Evolutionary conservation across 768 basidiomycete genomes (phyloP).

Genomic region (Hortiboletus campestris): DNA sequence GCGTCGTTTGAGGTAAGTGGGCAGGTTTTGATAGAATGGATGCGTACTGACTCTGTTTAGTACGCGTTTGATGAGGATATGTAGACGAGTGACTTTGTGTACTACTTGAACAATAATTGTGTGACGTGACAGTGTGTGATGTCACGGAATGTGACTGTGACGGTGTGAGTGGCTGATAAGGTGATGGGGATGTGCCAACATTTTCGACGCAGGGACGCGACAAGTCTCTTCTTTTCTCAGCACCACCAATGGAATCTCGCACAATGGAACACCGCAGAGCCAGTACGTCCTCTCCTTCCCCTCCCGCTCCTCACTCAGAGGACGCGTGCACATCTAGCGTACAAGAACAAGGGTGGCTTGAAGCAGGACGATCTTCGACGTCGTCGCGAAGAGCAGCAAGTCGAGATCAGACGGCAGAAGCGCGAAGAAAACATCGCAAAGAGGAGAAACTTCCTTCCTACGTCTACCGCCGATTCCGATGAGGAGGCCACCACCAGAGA

Average conservation of each 20-base stretch:
- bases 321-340: slow-evolving; percentile 57
- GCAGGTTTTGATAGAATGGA: background rate
- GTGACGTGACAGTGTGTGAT: slow-evolving; percentile 16
- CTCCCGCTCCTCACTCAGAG: slow-evolving; percentile 17
- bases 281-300: slow-evolving; percentile 41
- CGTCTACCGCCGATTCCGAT: slow-evolving; percentile 79
- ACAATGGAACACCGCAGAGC: slow-evolving; percentile 74
- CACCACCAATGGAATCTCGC: slow-evolving; percentile 52
- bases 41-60: slow-evolving; percentile 39
- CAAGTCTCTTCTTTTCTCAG: slow-evolving; percentile 2
- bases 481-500: slow-evolving; percentile 70
- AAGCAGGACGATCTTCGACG: slow-evolving; percentile 93
- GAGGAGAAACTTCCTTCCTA: slow-evolving; percentile 88
- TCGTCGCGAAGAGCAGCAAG: slow-evolving; percentile 97
- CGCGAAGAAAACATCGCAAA: slow-evolving; percentile 98
- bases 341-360: slow-evolving; percentile 87
- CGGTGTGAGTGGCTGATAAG: slow-evolving; percentile 25
- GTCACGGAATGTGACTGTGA: slow-evolving; percentile 23
- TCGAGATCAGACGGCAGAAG: slow-evolving; percentile 98
- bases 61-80: slow-evolving; percentile 71
- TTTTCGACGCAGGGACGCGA: slow-evolving; percentile 18
- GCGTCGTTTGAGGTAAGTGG: slow-evolving; percentile 77
- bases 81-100: slow-evolving; percentile 6
- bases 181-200: slow-evolving; percentile 2
- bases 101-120: background rate